phyloP scores from a whole-genome alignment of 441 rosid species.

The Omphalea diandra region DNA sequence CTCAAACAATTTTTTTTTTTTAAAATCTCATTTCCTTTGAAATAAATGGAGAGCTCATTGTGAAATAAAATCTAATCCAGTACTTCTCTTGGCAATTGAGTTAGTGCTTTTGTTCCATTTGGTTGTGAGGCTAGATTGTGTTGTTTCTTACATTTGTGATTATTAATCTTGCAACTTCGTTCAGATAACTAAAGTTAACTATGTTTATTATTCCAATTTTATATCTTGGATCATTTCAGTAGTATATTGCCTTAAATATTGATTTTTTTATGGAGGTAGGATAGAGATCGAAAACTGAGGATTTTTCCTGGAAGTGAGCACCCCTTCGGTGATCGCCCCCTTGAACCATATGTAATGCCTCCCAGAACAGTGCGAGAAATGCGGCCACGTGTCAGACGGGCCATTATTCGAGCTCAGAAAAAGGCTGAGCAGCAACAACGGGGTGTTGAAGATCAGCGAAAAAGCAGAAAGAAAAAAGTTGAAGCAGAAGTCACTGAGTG shows the following conservation, averaged over 20 bases:
- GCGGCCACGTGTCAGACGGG: conserved; percentile 93
- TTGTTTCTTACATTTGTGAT: neutral
- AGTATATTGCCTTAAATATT: conserved; percentile 10
- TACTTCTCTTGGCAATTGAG: neutral
- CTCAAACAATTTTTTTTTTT: neutral
- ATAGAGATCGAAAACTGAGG: conserved; percentile 88
- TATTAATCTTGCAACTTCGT: neutral
- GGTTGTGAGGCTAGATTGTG: neutral
- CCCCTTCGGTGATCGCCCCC: conserved; percentile 80
- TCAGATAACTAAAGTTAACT: neutral
- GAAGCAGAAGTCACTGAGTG: conserved; percentile 35
- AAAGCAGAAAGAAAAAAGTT: conserved; percentile 53
- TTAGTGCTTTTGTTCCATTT: neutral
- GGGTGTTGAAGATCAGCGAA: conserved; percentile 41
- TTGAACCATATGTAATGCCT: conserved; percentile 78
- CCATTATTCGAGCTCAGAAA: conserved; percentile 89
- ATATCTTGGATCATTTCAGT: neutral
- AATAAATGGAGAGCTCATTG: neutral
- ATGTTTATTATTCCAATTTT: neutral
- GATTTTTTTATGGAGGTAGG: conserved; percentile 46
- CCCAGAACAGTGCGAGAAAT: conserved; percentile 83
- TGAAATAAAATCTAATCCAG: too few relatives aligned
- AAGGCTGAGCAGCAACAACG: conserved; percentile 69
- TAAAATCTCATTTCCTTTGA: neutral
- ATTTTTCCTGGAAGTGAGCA: conserved; percentile 83